A percentile compares a stretch with the other conserved stretches of the same genome.
Conservation (phyloP, 768 basidiomycete species). For the Termitomyces titanicus region DNA sequence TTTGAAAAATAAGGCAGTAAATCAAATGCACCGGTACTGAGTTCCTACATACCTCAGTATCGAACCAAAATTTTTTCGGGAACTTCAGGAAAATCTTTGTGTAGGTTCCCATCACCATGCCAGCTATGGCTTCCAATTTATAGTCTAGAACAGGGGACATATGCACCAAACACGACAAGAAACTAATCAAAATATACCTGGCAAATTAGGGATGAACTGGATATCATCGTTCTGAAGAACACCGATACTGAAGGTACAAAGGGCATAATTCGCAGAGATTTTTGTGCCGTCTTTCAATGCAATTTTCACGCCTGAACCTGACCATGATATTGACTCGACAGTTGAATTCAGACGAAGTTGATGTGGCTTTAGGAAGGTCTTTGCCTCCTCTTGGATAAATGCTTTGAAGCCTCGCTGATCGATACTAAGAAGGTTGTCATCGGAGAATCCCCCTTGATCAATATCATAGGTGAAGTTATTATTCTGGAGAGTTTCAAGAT, state of each 20-base stretch:
- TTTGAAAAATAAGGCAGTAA: not conserved
- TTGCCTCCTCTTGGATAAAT: conserved; percentile 54
- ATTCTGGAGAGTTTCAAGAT: conserved; percentile 30
- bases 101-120: conserved; percentile 62
- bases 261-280: conserved; percentile 51
- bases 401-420: conserved; percentile 64
- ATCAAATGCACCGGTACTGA: not conserved
- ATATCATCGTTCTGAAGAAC: conserved; percentile 67
- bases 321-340: conserved; percentile 45
- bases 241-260: conserved; percentile 71
- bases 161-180: not conserved
- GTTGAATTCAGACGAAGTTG: conserved; percentile 50
- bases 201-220: conserved; percentile 49
- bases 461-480: conserved; percentile 59
- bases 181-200: conserved; percentile 24
- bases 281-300: conserved; percentile 38
- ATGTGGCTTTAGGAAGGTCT: conserved; percentile 42
- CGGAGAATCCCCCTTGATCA: conserved; percentile 55
- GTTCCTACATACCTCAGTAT: conserved; percentile 33
- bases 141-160: conserved; percentile 25
- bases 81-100: too few species aligned
- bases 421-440: conserved; percentile 46
- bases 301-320: conserved; percentile 41
- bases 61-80: conserved; percentile 53
- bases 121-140: conserved; percentile 63